Base-by-base conservation (phyloP, 1,139 yeast species). In the Sugiyamaella novakii region DNA sequence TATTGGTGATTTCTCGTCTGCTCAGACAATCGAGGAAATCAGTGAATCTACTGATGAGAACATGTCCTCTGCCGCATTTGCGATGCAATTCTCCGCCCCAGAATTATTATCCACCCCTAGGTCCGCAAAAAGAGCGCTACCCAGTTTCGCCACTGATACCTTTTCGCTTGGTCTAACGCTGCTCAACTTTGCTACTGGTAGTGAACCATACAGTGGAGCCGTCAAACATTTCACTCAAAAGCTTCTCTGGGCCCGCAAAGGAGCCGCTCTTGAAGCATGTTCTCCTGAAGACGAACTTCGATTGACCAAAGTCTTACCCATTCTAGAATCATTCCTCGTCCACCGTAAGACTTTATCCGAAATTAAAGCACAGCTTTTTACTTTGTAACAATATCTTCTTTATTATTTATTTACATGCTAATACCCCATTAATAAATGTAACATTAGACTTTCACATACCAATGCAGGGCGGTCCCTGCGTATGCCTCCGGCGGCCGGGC, bases 1-100 rank as follows among this genome's bases (percentile, higher is more conserved):
- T 27, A 43, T 57, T n/a, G 61, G 55, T 10, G 62, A 59, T 42
- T 59, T 59, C 31, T 56, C 62, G 11, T 57, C 62, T 2, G 59
- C 62, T 5, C 52, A 43, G 28, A 35, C 52, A 2, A 8, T 27
- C 6, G 41, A 35, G 6, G 47, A 39, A 27, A 25, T 37, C 15
- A 14, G 18, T 2, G 1, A 34, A 5, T 21, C 24, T 33, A 12
- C 43, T 5, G 42, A 24, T 12, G 22, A 19, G 17, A 25, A 27
- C 27, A 36, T 47, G 33, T 47, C 54, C 5, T 34, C 51, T 4
- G 54, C 47, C 8, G 60, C 61, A 3, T 50, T 48, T 38, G 50
- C 61, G 3, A 50, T 55, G 31, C 55, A 54, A 28, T 59, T 52
- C 47, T 54, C 61, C 5, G 62, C 62, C 5, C 62, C 62, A 7